Base-by-base conservation (phyloP, 2,329 filamentous ascomycete species). In the Fusarium buxicola region DNA sequence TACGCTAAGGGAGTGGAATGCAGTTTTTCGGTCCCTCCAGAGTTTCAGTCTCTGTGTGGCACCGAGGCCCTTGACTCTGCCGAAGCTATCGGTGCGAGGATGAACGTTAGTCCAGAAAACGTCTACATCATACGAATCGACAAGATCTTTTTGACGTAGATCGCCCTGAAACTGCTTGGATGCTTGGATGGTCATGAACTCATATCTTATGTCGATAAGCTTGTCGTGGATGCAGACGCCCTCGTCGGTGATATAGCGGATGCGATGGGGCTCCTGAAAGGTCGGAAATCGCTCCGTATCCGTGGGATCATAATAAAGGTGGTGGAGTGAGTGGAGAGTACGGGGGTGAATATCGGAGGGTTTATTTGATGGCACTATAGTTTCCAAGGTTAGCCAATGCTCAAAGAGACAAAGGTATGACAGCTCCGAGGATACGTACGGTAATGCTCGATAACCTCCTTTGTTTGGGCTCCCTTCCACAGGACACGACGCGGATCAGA, bases 51-150 rank as follows among this genome's bases (percentile, higher is more conserved):
- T 73, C 69, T 84, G 81, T 38, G 83, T 81, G 2, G 81, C 78
- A 2, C 80, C 81, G 44, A 84, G 75, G 16, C 81, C 81, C 51
- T 78, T 77, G 9, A 83, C 76, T 18, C 77, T 82, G 40, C 81
- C 81, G 57, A 82, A 82, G 10, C 76, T 70, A 69, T 83, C 81
- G 1, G 79, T 82, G 30, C 81, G 76, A 45, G 78, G 74, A 55
- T 84, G 79, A 4, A 74, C 70, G 59, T 84, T 81, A n/a, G 80
- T 81, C 81, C 81, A 84, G 32, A 81, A 73, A 10, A 84, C 81
- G 56, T 84, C 81, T 25, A 82, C 76, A 55, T 84, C 81, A 53
- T 79, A 83, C 68, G 80, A 82, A 62, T 79, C 81, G 25, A 84
- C 65, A 25, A 84, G 69, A 35, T 82, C 78, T 65, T 80, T 80